phyloP scores from a whole-genome alignment of 2,329 filamentous ascomycete species.

The Torrubiellomyces zombiae region DNA sequence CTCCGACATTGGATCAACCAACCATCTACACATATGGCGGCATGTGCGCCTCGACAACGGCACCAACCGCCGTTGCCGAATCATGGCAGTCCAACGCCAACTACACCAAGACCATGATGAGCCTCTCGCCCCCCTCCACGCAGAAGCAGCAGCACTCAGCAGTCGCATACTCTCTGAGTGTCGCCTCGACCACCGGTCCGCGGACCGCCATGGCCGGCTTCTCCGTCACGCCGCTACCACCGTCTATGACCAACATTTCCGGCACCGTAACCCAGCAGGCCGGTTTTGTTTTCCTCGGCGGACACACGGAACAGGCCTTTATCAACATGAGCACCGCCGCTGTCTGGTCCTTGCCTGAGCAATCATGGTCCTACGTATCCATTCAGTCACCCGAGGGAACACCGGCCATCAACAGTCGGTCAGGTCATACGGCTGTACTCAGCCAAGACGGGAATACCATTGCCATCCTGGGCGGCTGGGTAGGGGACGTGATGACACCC shows the following conservation, averaged over 20 bases:
- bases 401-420: constrained; percentile 52
- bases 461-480: constrained; percentile 79
- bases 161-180: constrained; percentile 17
- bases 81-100: constrained; percentile 52
- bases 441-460: constrained; percentile 64
- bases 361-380: constrained; percentile 68
- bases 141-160: constrained; percentile 11
- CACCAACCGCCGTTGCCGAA: constrained; percentile 18
- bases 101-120: constrained; percentile 69
- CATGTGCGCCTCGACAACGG: constrained; percentile 80
- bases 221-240: constrained; percentile 56
- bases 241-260: constrained; percentile 52
- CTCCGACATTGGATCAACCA: constrained; percentile 33
- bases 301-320: constrained; percentile 69
- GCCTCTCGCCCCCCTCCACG: constrained; percentile 34
- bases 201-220: constrained; percentile 78
- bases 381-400: constrained; percentile 29
- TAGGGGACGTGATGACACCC: constrained; percentile 59
- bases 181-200: constrained; percentile 33
- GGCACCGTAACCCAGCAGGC: constrained; percentile 54
- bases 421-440: constrained; percentile 74
- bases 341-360: constrained; percentile 71
- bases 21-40: constrained; percentile 68
- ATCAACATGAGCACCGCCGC: constrained; percentile 90
- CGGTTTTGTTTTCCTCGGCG: constrained; percentile 67